Conservation (phyloP, 2,329 filamentous ascomycete species). For the Emericellopsis atlantica region DNA sequence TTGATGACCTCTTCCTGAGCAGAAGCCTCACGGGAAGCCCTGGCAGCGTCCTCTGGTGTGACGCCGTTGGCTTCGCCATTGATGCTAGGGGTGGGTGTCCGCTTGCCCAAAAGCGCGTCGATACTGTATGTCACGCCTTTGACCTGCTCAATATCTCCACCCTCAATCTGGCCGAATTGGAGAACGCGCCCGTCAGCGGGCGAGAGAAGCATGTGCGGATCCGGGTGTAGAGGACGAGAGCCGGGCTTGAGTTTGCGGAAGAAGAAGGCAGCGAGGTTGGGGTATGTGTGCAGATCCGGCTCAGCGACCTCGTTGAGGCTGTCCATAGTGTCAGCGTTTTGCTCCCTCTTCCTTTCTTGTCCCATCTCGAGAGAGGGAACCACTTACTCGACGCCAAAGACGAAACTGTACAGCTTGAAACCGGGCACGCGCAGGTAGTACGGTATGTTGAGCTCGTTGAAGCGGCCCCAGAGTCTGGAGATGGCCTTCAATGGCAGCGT, state of each 20-base stretch:
- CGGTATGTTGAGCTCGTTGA: constrained; percentile 82
- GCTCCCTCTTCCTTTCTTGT: not conserved
- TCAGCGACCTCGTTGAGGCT: constrained; percentile 79
- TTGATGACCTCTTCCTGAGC: constrained; percentile 56
- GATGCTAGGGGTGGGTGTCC: constrained; percentile 42
- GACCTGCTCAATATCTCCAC: constrained; percentile 94
- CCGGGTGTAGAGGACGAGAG: constrained; percentile 69
- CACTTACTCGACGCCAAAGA: constrained; percentile 74
- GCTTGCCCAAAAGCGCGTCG: constrained; percentile 75
- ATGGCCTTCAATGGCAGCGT: constrained; percentile 84
- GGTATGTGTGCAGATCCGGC: constrained; percentile 76
- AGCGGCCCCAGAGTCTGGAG: constrained; percentile 77
- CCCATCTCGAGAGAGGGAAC: not conserved
- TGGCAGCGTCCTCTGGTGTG: constrained; percentile 9
- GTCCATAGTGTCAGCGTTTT: not conserved
- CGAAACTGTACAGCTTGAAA: constrained; percentile 81
- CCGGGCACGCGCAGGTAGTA: constrained; percentile 81
- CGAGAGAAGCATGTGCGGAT: constrained; percentile 68
- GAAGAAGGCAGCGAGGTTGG: constrained; percentile 93
- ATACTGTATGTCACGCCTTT: constrained; percentile 98
- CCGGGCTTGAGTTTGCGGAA: constrained; percentile 90
- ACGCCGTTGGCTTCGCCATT: constrained; percentile 10
- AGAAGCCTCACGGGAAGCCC: constrained; percentile 15
- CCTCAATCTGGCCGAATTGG: constrained; percentile 83
- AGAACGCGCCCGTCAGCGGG: constrained; percentile 85